Base-by-base conservation (phyloP, 768 basidiomycete genomes). In the Butyriboletus loyo region DNA sequence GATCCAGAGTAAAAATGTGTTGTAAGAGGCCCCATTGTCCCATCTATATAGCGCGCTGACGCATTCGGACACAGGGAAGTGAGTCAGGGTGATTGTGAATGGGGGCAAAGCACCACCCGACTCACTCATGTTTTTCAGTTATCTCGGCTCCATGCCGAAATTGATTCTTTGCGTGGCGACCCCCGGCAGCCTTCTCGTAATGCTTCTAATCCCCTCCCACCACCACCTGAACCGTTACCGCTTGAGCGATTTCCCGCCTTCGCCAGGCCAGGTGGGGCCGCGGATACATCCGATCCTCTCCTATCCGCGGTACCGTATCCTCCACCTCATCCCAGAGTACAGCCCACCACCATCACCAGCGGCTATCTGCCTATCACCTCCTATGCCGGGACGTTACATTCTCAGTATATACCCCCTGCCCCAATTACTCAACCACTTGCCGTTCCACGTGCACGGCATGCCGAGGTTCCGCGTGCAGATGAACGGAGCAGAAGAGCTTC, bases 171-270 rank as follows among this genome's bases (percentile, higher is more conserved):
- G 17, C 65, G 62, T 50, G 70, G 69, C 15, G 54, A 66, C 11
- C 63, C 66, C 40, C 58, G 68, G 35, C 58, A 61, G 6, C 65
- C 60, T 38, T 68, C 59, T 57, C 69, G 59, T 45, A 67, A 72
- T 52, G 60, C 62, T 45, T 62, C 65, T 34, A 83, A 83, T 58
- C 83, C 83, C 5, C 73, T 84, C 19, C 82, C 82, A 22, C 65
- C 70, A 37, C 82, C 82, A n/a, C 82, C 82, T 13, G 75, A 78
- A 50, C 82, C 80, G 3, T 64, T 82, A 7, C 72, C 77, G 9
- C 66, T 76, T 10, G 76, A 78, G 24, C 69, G 72, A 36, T 68
- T 79, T 19, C 75, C 78, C 11, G 46, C 72, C 11, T 75, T 78
- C 46, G 68, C 71, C 17, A 71, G 74, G 54, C 64, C 70, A 9